A percentile compares a stretch with the other conserved stretches of the same genome.
These are phyloP conservation scores for Neofusicoccum umdonicola DNA, from an alignment of 2,329 filamentous ascomycete species.

Conservation along the genomic window DNA sequence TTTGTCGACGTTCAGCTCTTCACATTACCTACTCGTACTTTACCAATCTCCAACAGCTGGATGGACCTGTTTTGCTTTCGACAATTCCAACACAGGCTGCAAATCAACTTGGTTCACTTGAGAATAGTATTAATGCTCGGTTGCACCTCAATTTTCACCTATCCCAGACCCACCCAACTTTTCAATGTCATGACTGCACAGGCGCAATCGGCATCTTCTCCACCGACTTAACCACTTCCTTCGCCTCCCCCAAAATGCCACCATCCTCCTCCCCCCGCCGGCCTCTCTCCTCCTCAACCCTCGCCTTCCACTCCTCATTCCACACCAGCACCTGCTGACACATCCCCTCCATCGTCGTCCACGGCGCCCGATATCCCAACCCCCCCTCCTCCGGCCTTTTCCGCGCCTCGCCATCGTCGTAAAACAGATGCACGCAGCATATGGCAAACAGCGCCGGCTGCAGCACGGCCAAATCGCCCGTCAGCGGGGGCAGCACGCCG, in stretches of 20 bases:
- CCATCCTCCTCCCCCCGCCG: neutral
- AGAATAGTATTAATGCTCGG: too few species aligned
- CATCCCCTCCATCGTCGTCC: slow-evolving; percentile 43
- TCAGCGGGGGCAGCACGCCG: slow-evolving; percentile 26
- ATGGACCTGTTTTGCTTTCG: too few species aligned
- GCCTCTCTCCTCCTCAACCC: neutral
- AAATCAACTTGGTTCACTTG: too few species aligned
- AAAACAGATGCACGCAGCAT: slow-evolving; percentile 34
- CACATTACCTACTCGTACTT: too few species aligned
- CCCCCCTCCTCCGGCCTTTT: slow-evolving; percentile 31
- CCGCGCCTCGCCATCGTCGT: slow-evolving; percentile 40
- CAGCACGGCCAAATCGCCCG: slow-evolving; percentile 36
- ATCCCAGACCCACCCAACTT: too few species aligned
- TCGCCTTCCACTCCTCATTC: slow-evolving; percentile 30
- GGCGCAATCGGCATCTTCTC: neutral
- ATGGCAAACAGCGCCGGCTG: slow-evolving; percentile 41
- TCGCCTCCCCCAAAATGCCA: neutral
- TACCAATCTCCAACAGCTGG: too few species aligned
- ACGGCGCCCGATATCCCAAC: slow-evolving; percentile 41
- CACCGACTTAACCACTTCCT: neutral
- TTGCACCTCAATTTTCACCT: too few species aligned
- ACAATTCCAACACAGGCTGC: too few species aligned
- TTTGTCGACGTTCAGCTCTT: too few species aligned
- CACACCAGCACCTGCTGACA: slow-evolving; percentile 34
- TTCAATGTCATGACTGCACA: neutral